Base-by-base conservation (phyloP, 2,329 filamentous ascomycete genomes). In the Fusarium falciforme region DNA sequence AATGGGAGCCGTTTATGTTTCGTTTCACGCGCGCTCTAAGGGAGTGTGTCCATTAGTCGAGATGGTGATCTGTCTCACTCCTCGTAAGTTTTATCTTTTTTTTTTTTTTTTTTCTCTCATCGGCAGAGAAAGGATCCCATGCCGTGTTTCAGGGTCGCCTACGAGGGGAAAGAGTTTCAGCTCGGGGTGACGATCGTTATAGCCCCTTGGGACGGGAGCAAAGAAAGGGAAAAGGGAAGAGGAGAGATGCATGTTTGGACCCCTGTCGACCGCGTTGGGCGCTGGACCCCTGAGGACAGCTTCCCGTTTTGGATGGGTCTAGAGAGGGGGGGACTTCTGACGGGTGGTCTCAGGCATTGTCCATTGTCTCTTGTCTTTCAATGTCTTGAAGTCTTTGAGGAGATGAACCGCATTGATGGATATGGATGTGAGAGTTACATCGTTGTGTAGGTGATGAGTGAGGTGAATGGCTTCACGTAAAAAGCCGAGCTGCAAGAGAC, bases 121-220 rank as follows among this genome's bases (percentile, higher is more conserved):
- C 25, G 47, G 47, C 8, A 31, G 16, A 31, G 20, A n/a, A 29
- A 52, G 11, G 17, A n/a, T 17, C 9, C 47, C 6, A 31, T 22
- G 42, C 42, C 20, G 42, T 47, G 61, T 54, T 55, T 55, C 61
- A 64, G 35, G 47, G 17, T 42, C 17, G 33, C n/a, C 49, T 31
- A 40, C 12, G 17, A 35, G 20, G 54, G 54, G 22, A 29, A 47
- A 31, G 29, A 22, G 61, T 55, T 55, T 63, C 61, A 63, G 60
- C 8, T 63, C 22, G 40, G 44, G 20, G 42, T 57, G 68, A 61
- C 58, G 71, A 74, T 72, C 71, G 42, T 69, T 44, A 74, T 74
- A 20, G 33, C 58, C 66, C 58, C 16, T 38, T 59, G 38, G 35
- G 17, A 35, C 12, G 33, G 25, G 44, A 52, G 25, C n/a, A 22